A percentile compares a stretch with the other conserved stretches of the same genome.
These are phyloP conservation scores for Syncephalis plumigaleata DNA, from an alignment of 371 early-diverging fungal genomes.

Conservation along the genomic window DNA sequence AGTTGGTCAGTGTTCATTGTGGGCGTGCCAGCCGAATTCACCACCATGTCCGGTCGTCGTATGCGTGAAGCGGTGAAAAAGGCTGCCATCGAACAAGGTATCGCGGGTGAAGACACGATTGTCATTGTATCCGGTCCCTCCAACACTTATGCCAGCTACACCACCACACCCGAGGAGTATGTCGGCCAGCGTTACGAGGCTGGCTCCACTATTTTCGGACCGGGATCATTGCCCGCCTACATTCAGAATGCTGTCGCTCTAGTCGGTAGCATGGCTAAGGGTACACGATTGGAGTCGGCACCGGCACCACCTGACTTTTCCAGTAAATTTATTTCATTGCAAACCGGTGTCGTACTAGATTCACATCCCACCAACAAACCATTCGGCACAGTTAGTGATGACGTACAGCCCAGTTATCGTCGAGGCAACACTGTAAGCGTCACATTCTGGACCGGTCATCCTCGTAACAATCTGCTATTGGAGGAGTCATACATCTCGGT, in stretches of 20 bases:
- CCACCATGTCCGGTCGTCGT: constrained; percentile 44
- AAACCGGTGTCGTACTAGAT: constrained; percentile 26
- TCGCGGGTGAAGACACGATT: constrained; percentile 15
- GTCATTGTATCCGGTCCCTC: constrained; percentile 32
- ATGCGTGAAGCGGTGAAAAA: constrained; percentile 17
- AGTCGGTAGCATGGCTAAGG: constrained; percentile 20
- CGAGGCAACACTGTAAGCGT: constrained; percentile 14
- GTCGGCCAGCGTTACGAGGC: constrained; percentile 48
- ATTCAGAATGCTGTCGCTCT: constrained; percentile 26
- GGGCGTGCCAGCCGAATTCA: constrained; percentile 37
- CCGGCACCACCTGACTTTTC: constrained; percentile 14
- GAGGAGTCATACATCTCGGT: constrained; percentile 28
- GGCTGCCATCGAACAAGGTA: constrained; percentile 1
- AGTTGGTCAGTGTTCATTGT: constrained; percentile 30
- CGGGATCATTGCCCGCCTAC: constrained; percentile 34
- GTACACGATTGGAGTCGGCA: constrained; percentile 5
- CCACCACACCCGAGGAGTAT: constrained; percentile 44
- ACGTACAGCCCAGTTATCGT: constrained; percentile 12
- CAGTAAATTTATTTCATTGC: constrained; percentile 17
- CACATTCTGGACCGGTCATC: constrained; percentile 36
- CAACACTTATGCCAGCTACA: constrained; percentile 27
- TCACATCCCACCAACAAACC: constrained; percentile 16
- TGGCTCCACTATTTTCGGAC: constrained; percentile 44
- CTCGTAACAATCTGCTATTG: constrained; percentile 25
- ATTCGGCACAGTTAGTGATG: constrained; percentile 25